Evolutionary conservation across 1,139 yeast species (phyloP).

Genomic region (Hansenula sp.): DNA sequence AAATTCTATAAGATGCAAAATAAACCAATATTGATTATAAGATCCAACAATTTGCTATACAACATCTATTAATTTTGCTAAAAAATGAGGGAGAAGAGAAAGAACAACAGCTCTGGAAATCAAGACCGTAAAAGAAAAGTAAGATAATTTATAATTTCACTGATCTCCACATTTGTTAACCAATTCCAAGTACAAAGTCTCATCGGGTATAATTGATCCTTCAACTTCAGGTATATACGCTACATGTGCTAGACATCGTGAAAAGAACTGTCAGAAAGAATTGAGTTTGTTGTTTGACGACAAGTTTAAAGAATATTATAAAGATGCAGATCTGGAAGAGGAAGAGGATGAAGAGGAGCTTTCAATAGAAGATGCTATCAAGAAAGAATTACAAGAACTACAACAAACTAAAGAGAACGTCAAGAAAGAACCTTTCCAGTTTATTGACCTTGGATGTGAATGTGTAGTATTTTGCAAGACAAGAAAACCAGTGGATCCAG

Average conservation of each 20-base stretch:
- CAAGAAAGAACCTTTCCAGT: conserved; percentile 47
- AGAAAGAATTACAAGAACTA: conserved; percentile 55
- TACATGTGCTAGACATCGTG: conserved; percentile 78
- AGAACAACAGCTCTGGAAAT: conserved; percentile 17
- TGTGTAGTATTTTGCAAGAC: conserved; percentile 83
- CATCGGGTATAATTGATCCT: conserved; percentile 62
- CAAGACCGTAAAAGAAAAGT: conserved; percentile 21
- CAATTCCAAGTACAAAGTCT: conserved; percentile 32
- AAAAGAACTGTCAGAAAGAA: conserved; percentile 71
- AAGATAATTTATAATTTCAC: not conserved
- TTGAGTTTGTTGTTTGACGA: conserved; percentile 57
- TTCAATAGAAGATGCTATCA: conserved; percentile 72
- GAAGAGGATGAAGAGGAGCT: conserved; percentile 34
- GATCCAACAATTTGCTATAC: too few relatives aligned
- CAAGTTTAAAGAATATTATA: conserved; percentile 50
- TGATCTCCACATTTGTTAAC: not conserved
- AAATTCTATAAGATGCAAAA: too few relatives aligned
- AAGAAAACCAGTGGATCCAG: conserved; percentile 75
- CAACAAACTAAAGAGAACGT: conserved; percentile 30
- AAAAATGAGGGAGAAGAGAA: conserved; percentile 34
- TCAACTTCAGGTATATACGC: conserved; percentile 82
- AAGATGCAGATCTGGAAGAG: conserved; percentile 34
- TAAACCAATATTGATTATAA: too few relatives aligned
- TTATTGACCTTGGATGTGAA: conserved; percentile 74
- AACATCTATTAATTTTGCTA: not conserved